Base-by-base conservation (phyloP, 1,284 basidiomycete genomes). In the Vanrija pseudolonga region DNA sequence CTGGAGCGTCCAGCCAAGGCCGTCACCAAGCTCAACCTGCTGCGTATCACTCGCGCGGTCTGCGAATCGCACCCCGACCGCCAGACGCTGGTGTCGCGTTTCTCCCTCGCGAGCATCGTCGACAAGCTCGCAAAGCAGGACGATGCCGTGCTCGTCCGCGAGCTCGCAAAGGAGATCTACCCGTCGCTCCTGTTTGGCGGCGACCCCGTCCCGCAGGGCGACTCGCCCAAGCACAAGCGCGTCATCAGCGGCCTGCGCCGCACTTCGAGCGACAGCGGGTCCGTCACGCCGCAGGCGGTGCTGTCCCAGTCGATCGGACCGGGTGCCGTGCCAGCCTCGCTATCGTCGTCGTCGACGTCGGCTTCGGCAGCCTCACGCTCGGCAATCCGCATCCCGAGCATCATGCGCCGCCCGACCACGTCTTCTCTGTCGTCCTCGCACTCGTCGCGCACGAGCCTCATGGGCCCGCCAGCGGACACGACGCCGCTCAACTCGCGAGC, bases 31-130 rank as follows among this genome's bases (percentile, higher is more conserved):
- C 83, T 97, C 48, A 95, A 92, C 71, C 80, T 98, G 36, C 80
- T 98, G 44, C 85, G 90, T 55, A 85, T 98, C 56, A 81, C 94
- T 37, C 85, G 87, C 58, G 83, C 87, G 1, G 85, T 94, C 1
- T 93, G 89, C 75, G 95, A 98, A 62, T 84, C 87, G 6, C 89
- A 91, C 62, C 90, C 90, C 0, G 90, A 92, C 66, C 83, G 87
- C n/a, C 83, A 84, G 1, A 83, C 85, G 60, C 79, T 94, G 41
- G 87, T 94, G 18, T 84, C 88, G 66, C 81, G 84, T 47, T 93
- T 87, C 67, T 86, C 86, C 0, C 78, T 96, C 41, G 80, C 86
- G 52, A 84, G 84, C 19, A 85, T 91, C 14, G 89, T 96, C 51
- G 82, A 84, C 60, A 82, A 83, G 57, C 78, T 95, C 50, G 89